Evolutionary conservation across 768 basidiomycete genomes (phyloP).

Genomic region (Hypholoma sublateritium): DNA sequence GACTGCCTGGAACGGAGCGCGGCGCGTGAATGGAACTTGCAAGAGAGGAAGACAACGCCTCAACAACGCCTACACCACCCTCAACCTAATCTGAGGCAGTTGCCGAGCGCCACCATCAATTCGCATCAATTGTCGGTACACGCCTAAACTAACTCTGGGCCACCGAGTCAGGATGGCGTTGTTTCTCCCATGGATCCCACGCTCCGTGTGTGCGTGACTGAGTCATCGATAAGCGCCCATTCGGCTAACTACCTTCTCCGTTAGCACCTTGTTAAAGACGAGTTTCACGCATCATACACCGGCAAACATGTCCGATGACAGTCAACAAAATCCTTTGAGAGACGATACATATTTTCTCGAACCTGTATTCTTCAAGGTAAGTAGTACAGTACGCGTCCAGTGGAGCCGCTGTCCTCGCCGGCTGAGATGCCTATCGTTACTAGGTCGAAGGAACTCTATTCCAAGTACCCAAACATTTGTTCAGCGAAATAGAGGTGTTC

Average conservation of each 20-base stretch:
- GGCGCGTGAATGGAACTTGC: no score
- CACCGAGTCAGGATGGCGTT: no score
- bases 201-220: no score
- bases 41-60: no score
- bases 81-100: no score
- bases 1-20: no score
- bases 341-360: background rate
- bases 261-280: background rate
- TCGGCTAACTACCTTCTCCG: background rate
- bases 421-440: background rate
- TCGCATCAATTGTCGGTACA: no score
- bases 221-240: background rate
- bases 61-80: no score
- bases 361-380: background rate
- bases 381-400: background rate
- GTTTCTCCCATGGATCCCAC: no score
- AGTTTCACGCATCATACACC: background rate
- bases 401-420: background rate
- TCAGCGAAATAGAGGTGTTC: slow-evolving; percentile 3
- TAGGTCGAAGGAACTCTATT: slow-evolving; percentile 14
- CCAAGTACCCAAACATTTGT: slow-evolving; percentile 11
- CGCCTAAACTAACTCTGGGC: no score
- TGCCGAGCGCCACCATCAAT: no score
- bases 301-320: background rate
- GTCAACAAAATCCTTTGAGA: background rate